These are phyloP conservation scores for Zygosaccharomyces pseudobailii DNA, from an alignment of 1,139 yeast genomes.

Conservation along the genomic window DNA sequence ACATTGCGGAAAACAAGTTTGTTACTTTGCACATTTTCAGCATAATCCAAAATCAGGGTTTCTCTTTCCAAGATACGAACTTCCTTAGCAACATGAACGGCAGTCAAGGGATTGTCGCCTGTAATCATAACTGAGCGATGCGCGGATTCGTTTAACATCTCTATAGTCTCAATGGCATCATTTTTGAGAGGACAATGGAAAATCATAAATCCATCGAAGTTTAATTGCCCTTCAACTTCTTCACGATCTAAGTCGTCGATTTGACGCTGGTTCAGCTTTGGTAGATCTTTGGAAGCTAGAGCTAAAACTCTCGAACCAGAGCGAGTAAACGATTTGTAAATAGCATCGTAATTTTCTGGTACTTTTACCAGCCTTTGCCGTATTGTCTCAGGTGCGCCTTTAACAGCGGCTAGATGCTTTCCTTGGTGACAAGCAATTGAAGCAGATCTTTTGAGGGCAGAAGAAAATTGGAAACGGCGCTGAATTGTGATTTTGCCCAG, in stretches of 20 bases:
- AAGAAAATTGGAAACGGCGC: constrained; percentile 95
- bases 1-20: constrained; percentile 83
- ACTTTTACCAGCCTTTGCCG: constrained; percentile 66
- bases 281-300: constrained; percentile 75
- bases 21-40: constrained; percentile 56
- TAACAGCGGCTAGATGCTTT: constrained; percentile 75
- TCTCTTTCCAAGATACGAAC: constrained; percentile 82
- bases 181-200: constrained; percentile 95
- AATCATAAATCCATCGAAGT: constrained; percentile 88
- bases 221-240: constrained; percentile 65
- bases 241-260: constrained; percentile 62
- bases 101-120: constrained; percentile 98
- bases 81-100: constrained; percentile 94
- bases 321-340: constrained; percentile 87
- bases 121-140: constrained; percentile 98
- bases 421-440: constrained; percentile 66
- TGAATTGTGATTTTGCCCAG: constrained; percentile 61
- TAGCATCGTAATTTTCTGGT: constrained; percentile 79
- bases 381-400: constrained; percentile 99
- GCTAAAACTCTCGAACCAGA: constrained; percentile 96
- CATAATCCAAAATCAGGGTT: constrained; percentile 80
- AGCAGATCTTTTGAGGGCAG: constrained; percentile 93
- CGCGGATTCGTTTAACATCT: constrained; percentile 90
- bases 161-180: constrained; percentile 86
- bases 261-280: constrained; percentile 47